phyloP scores from a whole-genome alignment of 306 rosid species.

The Pyrus communis region DNA sequence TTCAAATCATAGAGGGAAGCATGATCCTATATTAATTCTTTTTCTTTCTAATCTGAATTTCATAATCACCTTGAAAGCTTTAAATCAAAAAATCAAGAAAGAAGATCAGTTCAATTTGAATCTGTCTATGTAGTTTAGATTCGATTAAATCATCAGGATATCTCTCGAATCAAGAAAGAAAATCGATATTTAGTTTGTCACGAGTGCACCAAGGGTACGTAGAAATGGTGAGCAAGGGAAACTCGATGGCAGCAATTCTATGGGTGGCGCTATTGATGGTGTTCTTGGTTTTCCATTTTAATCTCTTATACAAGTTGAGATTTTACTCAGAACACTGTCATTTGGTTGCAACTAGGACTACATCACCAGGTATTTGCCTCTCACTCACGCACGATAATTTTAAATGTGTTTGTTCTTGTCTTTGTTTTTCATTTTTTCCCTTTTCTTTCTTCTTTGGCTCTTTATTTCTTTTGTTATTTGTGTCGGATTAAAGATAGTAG shows the following conservation, averaged over 20 bases:
- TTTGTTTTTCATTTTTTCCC: neutral
- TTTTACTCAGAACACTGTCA: neutral
- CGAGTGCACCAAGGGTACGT: too few species aligned
- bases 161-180: neutral
- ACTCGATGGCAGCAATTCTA: neutral
- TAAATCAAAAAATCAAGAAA: too few species aligned
- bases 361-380: neutral
- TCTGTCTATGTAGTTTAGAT: too few species aligned
- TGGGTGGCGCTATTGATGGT: neutral
- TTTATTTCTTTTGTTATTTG: too few species aligned
- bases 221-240: slow-evolving; percentile 1
- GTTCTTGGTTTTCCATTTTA: slow-evolving; percentile 1
- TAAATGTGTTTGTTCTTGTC: neutral
- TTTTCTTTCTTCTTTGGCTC: too few species aligned
- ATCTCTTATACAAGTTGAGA: neutral
- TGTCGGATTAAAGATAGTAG: neutral
- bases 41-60: too few species aligned
- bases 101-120: too few species aligned
- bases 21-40: too few species aligned
- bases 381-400: neutral
- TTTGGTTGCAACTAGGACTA: neutral
- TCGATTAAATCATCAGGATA: too few species aligned
- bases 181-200: neutral
- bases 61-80: too few species aligned
- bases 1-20: too few species aligned